Conservation (phyloP, 306 rosid genomes). For the Medicago arabica region DNA sequence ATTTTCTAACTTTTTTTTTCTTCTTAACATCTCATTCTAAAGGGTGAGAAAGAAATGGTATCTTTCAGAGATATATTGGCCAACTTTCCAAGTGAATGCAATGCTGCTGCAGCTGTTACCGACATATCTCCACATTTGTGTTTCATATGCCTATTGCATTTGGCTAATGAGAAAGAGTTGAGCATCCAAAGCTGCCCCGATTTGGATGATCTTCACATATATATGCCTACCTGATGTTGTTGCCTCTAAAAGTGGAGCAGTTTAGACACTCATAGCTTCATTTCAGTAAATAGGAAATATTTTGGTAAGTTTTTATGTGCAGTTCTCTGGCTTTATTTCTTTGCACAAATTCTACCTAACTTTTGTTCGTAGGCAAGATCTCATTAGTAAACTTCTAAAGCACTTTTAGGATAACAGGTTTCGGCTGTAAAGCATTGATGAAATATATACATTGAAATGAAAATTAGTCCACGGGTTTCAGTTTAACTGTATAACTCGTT, state of each 20-base stretch:
- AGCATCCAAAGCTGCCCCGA: conserved; percentile 61
- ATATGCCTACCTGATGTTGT: conserved; percentile 48
- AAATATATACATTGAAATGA: neutral
- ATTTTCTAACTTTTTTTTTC: conserved; percentile 26
- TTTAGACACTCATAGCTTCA: conserved; percentile 35
- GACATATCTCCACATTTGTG: conserved; percentile 88
- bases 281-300: conserved; percentile 22
- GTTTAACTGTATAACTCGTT: neutral
- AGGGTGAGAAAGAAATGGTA: conserved; percentile 55
- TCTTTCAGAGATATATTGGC: conserved; percentile 76
- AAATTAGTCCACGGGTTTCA: conserved; percentile 9
- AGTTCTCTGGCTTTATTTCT: conserved; percentile 35
- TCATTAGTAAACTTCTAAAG: conserved; percentile 8
- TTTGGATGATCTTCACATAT: conserved; percentile 73
- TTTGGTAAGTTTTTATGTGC: conserved; percentile 23
- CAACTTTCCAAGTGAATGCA: conserved; percentile 69
- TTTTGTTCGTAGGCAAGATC: conserved; percentile 13
- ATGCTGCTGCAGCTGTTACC: conserved; percentile 58
- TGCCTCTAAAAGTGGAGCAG: conserved; percentile 26
- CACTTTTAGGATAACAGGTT: conserved; percentile 13
- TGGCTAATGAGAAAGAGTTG: conserved; percentile 86
- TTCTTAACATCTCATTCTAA: conserved; percentile 2
- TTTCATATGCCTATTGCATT: conserved; percentile 87
- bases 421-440: neutral
- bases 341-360: conserved; percentile 2